Percentiles rank a stretch among this genome's conserved stretches.
Evolutionary conservation across 2,329 filamentous ascomycete species (phyloP).

Genomic region (Venturiaceae sp.): DNA sequence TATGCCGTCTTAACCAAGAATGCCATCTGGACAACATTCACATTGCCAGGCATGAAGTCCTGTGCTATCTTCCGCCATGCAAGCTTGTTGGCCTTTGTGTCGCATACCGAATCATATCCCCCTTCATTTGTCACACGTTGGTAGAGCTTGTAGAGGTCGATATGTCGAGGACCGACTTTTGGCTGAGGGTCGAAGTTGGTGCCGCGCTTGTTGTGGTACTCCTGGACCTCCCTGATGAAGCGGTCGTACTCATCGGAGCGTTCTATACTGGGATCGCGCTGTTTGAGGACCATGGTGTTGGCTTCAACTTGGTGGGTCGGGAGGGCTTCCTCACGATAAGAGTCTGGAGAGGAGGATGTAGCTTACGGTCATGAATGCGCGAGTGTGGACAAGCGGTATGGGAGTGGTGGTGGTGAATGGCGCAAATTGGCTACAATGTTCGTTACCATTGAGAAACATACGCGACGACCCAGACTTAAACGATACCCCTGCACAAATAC

Average conservation of each 20-base stretch:
- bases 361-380: neutral
- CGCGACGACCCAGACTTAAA: too few species aligned
- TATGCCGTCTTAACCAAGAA: slow-evolving; percentile 82
- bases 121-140: slow-evolving; percentile 66
- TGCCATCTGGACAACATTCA: slow-evolving; percentile 71
- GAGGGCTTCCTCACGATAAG: slow-evolving; percentile 9
- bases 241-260: slow-evolving; percentile 59
- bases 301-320: slow-evolving; percentile 23
- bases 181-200: slow-evolving; percentile 72
- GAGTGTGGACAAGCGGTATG: neutral
- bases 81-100: slow-evolving; percentile 63
- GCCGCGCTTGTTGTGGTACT: slow-evolving; percentile 65
- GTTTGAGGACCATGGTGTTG: slow-evolving; percentile 32
- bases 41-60: slow-evolving; percentile 64
- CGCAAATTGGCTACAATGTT: neutral
- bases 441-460: too few species aligned
- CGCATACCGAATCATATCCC: slow-evolving; percentile 71
- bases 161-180: slow-evolving; percentile 65
- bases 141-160: slow-evolving; percentile 73
- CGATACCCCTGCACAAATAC: too few species aligned
- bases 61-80: slow-evolving; percentile 74
- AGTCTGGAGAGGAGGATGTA: neutral
- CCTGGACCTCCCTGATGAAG: slow-evolving; percentile 64
- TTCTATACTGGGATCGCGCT: slow-evolving; percentile 37
- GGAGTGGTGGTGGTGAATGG: neutral